Base-by-base conservation (phyloP, 2,329 filamentous ascomycete genomes). In the Penicillium occitanis region DNA sequence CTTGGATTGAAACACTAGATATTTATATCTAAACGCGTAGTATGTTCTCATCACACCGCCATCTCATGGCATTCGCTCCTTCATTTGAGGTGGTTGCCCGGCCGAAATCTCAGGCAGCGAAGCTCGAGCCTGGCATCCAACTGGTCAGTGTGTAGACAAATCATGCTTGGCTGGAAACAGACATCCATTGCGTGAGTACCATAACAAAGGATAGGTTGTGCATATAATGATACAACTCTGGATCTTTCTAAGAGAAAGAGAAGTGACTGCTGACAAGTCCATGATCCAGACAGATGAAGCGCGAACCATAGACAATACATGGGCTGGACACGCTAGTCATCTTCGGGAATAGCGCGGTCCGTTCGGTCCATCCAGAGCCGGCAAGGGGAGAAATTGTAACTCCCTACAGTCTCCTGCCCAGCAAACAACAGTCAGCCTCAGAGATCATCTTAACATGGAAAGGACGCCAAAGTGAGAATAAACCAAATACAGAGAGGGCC, bases 311-410 rank as follows among this genome's bases (percentile, higher is more conserved):
- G 35, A 14, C 25, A 25, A 4, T 25, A 25, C 35, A 25, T n/a
- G 25, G 35, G 11, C 37, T 17, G 51, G 51, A 35, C 2, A 22
- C 55, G 13, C 57, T 60, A 60, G 40, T 30, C 1, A 2, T 28
- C 14, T 44, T 46, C n/a, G 17, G 57, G 57, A 28, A 10, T 60
- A 60, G 35, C 35, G 57, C 8, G 19, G 8, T 8, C 35, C 6
- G 35, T 30, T 13, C 19, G 10, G 37, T 57, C 53, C 30, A 37
- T 37, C 53, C 50, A n/a, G 28, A 53, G 30, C 11, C 53, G 33
- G 53, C 53, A 57, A 57, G 53, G 53, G 53, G 53, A 57, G 53
- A 57, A 57, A 40, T 40, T 37, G 53, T 37, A 25, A 57, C n/a
- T 57, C 53, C 53, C 53, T 57, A 37, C 53, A 40, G 22, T 57